Evolutionary conservation across 2,329 filamentous ascomycete genomes (phyloP), one percentile per base, ranked within the genome.

Genomic region (Arthrobotrys conoides): DNA sequence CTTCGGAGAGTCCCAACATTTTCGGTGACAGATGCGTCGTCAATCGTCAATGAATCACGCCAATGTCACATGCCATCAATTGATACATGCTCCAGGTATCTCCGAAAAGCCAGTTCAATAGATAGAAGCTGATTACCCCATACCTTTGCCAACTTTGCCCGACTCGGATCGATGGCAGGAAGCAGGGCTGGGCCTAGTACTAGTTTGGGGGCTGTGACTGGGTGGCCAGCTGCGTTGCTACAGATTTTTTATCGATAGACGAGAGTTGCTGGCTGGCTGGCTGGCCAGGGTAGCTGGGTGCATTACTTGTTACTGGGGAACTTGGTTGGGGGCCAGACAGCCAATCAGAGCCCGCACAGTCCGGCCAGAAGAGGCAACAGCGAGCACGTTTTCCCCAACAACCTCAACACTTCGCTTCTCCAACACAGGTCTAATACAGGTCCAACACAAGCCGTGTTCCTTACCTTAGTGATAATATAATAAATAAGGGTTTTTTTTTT

Each of bases 1-100:
- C 20, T 3, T 53, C 49, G 30, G 20, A 59, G 9, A 16, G 53
- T 59, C 70, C 51, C 55, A 53, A 73, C 70, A 73, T 64, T 66
- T 73, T 73, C 70, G 63, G 65, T 14, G 51, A 22, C 55, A 59
- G 53, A 36, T 38, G 30, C 16, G 30, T 57, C 27, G 51, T 38
- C 9, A 36, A 9, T 36, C 16, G 24, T 57, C 18, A 51, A 30
- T 30, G 3, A 30, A 64, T 73, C 61, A 64, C 70, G 65, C 67
- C 51, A 61, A 61, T 61, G 20, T 61, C 57, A 61, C 57, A 61
- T 61, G 57, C 36, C n/a, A 44, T 38, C 5, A 20, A 24, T 38
- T 30, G 27, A 24, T 24, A 1, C n/a, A 4, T 24, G 1, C n/a
- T 49, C 20, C 46, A 33, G 55, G 38, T 61, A 61, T 61, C 55